Conservation (phyloP, 2,329 filamentous ascomycete species). For the Verticillium isaacii region DNA sequence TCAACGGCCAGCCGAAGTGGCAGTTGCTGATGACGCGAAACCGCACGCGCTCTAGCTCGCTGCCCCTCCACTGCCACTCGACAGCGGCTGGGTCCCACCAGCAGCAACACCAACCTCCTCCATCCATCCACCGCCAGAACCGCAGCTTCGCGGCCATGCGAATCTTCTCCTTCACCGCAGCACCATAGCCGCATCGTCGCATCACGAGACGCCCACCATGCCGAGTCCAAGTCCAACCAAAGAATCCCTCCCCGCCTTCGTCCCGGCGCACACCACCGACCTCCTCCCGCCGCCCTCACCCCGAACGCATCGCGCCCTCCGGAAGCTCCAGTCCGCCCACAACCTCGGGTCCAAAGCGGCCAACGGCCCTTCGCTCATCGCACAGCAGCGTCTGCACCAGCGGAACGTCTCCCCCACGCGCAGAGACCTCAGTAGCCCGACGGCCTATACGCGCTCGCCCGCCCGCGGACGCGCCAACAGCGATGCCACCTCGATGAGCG, state of each 20-base stretch:
- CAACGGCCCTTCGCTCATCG: constrained; percentile 51
- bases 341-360: constrained; percentile 53
- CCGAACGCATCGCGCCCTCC: constrained; percentile 61
- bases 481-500: constrained; percentile 50
- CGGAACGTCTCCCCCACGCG: constrained; percentile 18
- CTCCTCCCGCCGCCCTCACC: constrained; percentile 56
- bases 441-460: constrained; percentile 30
- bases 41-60: background rate
- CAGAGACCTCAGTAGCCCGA: constrained; percentile 11
- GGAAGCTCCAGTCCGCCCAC: constrained; percentile 74
- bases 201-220: constrained; percentile 13
- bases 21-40: background rate
- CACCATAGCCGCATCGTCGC: background rate
- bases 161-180: background rate
- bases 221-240: constrained; percentile 27
- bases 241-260: constrained; percentile 22
- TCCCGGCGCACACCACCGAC: constrained; percentile 28
- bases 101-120: constrained; percentile 3
- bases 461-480: constrained; percentile 66
- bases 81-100: constrained; percentile 1
- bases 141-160: background rate
- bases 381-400: constrained; percentile 55
- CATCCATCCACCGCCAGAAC: background rate
- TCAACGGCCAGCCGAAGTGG: no score
- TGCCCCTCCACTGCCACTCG: background rate